Conservation (phyloP, 768 basidiomycete genomes). For the Suillus discolor region DNA sequence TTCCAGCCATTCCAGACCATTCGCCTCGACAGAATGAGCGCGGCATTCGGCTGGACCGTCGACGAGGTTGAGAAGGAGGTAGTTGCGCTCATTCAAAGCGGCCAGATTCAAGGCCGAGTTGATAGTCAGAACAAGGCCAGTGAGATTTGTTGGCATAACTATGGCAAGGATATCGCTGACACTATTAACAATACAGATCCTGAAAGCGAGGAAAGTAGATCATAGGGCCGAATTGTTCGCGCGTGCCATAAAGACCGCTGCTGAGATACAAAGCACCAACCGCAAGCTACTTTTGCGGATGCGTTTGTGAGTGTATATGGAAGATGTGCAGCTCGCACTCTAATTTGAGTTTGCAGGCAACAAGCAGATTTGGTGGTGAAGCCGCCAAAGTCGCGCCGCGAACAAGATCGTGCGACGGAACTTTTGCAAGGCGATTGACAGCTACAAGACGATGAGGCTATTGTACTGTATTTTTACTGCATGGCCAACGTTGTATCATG, state of each 20-base stretch:
- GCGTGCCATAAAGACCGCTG: slow-evolving; percentile 72
- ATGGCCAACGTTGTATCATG: background rate
- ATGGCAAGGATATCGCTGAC: background rate
- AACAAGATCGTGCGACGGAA: slow-evolving; percentile 16
- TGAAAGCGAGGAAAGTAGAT: slow-evolving; percentile 80
- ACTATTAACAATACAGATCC: slow-evolving; percentile 49
- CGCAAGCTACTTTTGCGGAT: slow-evolving; percentile 81
- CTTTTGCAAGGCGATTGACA: slow-evolving; percentile 2
- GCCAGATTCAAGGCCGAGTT: slow-evolving; percentile 79
- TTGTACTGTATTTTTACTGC: background rate
- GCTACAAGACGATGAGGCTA: background rate
- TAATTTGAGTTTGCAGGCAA: slow-evolving; percentile 48
- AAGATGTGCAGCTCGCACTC: background rate
- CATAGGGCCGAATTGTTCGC: slow-evolving; percentile 77
- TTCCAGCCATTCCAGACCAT: slow-evolving; percentile 91
- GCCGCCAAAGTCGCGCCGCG: slow-evolving; percentile 49
- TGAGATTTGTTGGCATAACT: background rate
- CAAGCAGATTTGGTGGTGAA: slow-evolving; percentile 81
- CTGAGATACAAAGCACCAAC: slow-evolving; percentile 71
- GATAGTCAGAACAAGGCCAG: slow-evolving; percentile 88
- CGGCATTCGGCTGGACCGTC: slow-evolving; percentile 81
- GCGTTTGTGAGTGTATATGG: slow-evolving; percentile 61
- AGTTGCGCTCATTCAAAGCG: slow-evolving; percentile 74
- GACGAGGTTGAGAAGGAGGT: slow-evolving; percentile 74
- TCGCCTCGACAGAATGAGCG: slow-evolving; percentile 79